These are phyloP conservation scores for Alternaria arborescens DNA, from an alignment of 2,329 filamentous ascomycete genomes.

Conservation along the genomic window DNA sequence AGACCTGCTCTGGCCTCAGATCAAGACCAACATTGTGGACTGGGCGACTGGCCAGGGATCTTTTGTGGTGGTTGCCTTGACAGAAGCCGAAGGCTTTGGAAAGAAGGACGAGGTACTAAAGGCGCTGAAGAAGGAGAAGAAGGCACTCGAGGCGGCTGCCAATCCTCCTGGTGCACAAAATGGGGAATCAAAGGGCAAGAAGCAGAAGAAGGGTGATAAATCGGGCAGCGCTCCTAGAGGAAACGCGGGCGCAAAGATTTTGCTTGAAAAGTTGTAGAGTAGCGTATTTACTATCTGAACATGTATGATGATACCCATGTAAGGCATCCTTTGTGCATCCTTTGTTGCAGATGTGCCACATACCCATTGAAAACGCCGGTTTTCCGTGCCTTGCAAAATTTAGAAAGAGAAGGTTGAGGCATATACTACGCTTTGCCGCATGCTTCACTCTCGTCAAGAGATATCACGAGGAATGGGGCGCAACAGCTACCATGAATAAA, in stretches of 20 bases:
- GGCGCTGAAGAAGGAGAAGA: constrained; percentile 76
- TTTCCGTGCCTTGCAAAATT: neutral
- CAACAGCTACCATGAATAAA: no score
- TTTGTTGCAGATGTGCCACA: neutral
- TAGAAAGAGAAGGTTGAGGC: neutral
- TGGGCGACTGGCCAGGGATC: constrained; percentile 90
- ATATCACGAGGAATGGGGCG: no score
- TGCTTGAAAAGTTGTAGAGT: constrained; percentile 53
- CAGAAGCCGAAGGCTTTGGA: constrained; percentile 76
- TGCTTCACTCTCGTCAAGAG: neutral
- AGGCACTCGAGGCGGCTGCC: constrained; percentile 73
- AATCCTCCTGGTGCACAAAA: constrained; percentile 54
- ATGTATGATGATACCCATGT: constrained; percentile 15
- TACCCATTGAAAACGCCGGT: neutral
- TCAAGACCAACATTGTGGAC: constrained; percentile 75
- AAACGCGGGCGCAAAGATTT: constrained; percentile 58
- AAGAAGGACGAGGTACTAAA: constrained; percentile 72
- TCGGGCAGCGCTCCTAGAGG: constrained; percentile 47
- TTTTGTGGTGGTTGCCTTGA: constrained; percentile 83
- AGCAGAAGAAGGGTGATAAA: constrained; percentile 52
- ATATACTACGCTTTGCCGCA: neutral
- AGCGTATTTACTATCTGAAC: constrained; percentile 6
- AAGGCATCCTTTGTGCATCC: neutral
- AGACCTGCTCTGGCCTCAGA: constrained; percentile 79
- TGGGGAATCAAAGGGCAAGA: constrained; percentile 42